A percentile compares a stretch with the other conserved stretches of the same genome.
Evolutionary conservation across 768 basidiomycete genomes (phyloP).

Genomic region (Phaffia australis): DNA sequence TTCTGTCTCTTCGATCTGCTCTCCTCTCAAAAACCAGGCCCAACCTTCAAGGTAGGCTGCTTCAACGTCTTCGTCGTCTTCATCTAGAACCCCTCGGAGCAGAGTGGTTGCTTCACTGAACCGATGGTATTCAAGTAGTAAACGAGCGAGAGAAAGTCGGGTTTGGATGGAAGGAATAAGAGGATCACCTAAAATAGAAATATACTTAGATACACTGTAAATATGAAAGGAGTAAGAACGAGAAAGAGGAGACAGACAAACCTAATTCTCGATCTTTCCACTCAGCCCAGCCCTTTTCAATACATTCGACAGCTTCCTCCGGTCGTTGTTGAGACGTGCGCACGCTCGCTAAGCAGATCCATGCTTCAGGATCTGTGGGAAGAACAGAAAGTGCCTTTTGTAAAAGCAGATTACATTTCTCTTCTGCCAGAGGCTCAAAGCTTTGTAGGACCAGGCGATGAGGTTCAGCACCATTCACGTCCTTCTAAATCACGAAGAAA

Average conservation of each 20-base stretch:
- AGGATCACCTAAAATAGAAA: conserved; percentile 6
- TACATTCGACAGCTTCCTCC: conserved; percentile 16
- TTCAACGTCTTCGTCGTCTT: conserved; percentile 26
- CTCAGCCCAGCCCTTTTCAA: conserved; percentile 8
- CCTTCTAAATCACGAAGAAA: too few relatives aligned
- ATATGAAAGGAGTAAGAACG: neutral
- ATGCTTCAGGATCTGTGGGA: conserved; percentile 21
- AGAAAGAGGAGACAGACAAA: neutral
- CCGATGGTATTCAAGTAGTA: conserved; percentile 16
- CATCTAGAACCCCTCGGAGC: conserved; percentile 10
- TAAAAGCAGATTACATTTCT: conserved; percentile 18
- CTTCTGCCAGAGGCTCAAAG: conserved; percentile 20
- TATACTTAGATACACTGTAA: neutral
- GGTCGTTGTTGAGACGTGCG: conserved; percentile 11
- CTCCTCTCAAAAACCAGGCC: conserved; percentile 23
- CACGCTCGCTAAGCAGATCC: conserved; percentile 20
- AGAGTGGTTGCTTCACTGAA: conserved; percentile 11
- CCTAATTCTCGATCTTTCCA: conserved; percentile 17
- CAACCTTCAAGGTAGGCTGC: conserved; percentile 26
- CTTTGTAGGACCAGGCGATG: neutral
- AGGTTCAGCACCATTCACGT: neutral
- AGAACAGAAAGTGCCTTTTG: conserved; percentile 12
- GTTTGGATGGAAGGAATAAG: conserved; percentile 12
- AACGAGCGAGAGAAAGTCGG: conserved; percentile 13
- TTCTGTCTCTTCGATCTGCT: conserved; percentile 11